phyloP scores from a whole-genome alignment of 495 filamentous ascomycete species.

The Aspergillus ellipticus region DNA sequence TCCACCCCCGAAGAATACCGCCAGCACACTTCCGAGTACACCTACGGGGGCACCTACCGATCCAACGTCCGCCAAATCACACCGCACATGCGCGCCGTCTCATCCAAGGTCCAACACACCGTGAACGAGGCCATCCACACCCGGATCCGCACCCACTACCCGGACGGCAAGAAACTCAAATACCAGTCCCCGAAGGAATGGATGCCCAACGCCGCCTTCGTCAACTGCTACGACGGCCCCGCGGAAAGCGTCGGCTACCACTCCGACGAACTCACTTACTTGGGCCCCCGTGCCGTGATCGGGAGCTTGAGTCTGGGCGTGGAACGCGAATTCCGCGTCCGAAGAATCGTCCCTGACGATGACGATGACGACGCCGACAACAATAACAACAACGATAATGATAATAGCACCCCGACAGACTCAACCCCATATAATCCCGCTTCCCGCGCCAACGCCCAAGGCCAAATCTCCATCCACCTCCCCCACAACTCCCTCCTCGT shows the following conservation, averaged over 20 bases:
- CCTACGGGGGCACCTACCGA: constrained; percentile 74
- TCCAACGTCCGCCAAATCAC: constrained; percentile 71
- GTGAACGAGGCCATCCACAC: constrained; percentile 71
- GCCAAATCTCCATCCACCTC: constrained; percentile 86
- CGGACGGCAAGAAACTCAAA: constrained; percentile 65
- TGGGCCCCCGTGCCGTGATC: constrained; percentile 83
- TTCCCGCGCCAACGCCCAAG: constrained; percentile 31
- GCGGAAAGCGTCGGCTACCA: constrained; percentile 85
- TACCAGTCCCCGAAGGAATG: constrained; percentile 71
- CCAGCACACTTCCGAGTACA: constrained; percentile 71
- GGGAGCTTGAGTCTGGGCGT: constrained; percentile 89
- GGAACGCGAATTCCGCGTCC: constrained; percentile 82
- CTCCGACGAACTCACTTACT: constrained; percentile 86
- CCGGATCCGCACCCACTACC: constrained; percentile 61
- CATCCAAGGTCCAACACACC: constrained; percentile 58
- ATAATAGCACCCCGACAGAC: no score
- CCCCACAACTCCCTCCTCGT: constrained; percentile 90
- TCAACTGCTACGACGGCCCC: constrained; percentile 85
- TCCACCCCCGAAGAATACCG: constrained; percentile 55
- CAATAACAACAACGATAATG: no score
- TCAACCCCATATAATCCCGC: neutral
- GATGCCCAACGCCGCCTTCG: constrained; percentile 85
- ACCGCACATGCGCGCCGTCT: constrained; percentile 64
- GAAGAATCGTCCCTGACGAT: constrained; percentile 62
- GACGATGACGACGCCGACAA: constrained; percentile 25